Percentiles rank a stretch among this genome's conserved stretches.
Conservation (phyloP, 2,329 filamentous ascomycete species). For the Nothophaeocryptopus gaeumannii region DNA sequence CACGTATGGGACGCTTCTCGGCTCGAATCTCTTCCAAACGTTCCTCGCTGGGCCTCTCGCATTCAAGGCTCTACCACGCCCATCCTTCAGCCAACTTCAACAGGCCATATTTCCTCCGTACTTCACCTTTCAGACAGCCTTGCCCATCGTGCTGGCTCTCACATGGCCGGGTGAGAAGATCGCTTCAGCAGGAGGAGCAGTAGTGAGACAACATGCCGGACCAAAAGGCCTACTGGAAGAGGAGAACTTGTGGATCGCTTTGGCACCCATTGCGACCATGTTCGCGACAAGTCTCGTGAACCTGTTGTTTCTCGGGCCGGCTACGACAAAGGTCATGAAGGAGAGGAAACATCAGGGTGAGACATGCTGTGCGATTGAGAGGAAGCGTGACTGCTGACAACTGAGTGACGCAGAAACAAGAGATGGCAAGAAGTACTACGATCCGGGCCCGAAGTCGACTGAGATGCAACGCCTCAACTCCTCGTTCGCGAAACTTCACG, state of each 20-base stretch:
- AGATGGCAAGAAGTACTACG: slow-evolving; percentile 85
- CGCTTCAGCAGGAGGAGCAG: slow-evolving; percentile 24
- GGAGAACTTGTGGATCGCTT: slow-evolving; percentile 60
- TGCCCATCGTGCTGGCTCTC: slow-evolving; percentile 70
- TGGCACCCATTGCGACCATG: slow-evolving; percentile 67
- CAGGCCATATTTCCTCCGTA: slow-evolving; percentile 81
- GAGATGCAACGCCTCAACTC: slow-evolving; percentile 82
- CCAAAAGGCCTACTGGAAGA: slow-evolving; percentile 50
- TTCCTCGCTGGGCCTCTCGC: slow-evolving; percentile 73
- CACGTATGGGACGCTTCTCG: slow-evolving; percentile 75
- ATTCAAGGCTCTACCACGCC: slow-evolving; percentile 71
- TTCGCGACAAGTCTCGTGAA: slow-evolving; percentile 71
- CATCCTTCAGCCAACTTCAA: slow-evolving; percentile 79
- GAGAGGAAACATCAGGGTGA: slow-evolving; percentile 75
- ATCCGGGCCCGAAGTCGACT: slow-evolving; percentile 72
- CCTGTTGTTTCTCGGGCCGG: slow-evolving; percentile 67
- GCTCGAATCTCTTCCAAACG: slow-evolving; percentile 82
- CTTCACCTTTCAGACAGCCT: slow-evolving; percentile 75
- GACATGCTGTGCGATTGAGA: slow-evolving; percentile 24
- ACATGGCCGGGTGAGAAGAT: slow-evolving; percentile 69
- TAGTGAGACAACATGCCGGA: slow-evolving; percentile 28
- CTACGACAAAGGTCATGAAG: slow-evolving; percentile 71
- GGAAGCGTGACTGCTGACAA: slow-evolving; percentile 4
- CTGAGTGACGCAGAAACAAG: slow-evolving; percentile 60
- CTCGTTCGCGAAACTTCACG: slow-evolving; percentile 75